Base-by-base conservation (phyloP, 768 basidiomycete genomes). In the Collybia mongolica region DNA sequence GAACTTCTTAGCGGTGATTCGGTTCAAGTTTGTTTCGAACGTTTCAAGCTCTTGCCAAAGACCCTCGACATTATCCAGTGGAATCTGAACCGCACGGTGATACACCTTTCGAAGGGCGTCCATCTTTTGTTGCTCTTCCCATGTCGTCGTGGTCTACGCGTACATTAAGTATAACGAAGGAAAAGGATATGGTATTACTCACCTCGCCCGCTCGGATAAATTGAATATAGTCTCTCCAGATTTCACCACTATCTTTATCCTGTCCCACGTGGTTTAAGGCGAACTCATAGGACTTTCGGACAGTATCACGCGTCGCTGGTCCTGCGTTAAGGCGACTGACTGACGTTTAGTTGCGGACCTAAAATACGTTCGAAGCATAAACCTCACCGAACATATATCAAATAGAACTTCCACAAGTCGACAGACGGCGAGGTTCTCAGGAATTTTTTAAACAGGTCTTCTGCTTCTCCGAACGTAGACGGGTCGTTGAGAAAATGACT, bases 91-190 rank as follows among this genome's bases (percentile, higher is more conserved):
- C 2, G 93, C 96, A 44, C 92, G 84, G 61, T 95, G 92, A 70
- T 97, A 97, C 1, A 90, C 86, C 64, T 90, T 92, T 51, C 97
- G 84, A 3, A 98, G 74, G 1, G 84, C 81, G 57, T 97, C 96
- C 88, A 93, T 94, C 65, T 93, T 93, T 63, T 96, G 92, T 60
- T 94, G 91, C 56, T 89, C 86, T 65, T 98, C 96, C 94, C 95
- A 98, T 17, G 93, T 92, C 20, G 87, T 90, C 11, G 79, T 81
- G 0, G 88, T 76, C 83, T 74, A 19, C 37, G 11, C 4, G 18
- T 29, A 45, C 18, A 46, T 44, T 17, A 46, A 46, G 37, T 39
- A 44, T 28, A 82, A 41, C 20, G 55, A 29, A 63, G 49, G 40
- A 35, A 36, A 32, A 28, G 24, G 24, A 26, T 18, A 28, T 28